A percentile compares a stretch with the other conserved stretches of the same genome.
Evolutionary conservation across 1,284 basidiomycete genomes (phyloP).

Genomic region (Inonotus hispidus): DNA sequence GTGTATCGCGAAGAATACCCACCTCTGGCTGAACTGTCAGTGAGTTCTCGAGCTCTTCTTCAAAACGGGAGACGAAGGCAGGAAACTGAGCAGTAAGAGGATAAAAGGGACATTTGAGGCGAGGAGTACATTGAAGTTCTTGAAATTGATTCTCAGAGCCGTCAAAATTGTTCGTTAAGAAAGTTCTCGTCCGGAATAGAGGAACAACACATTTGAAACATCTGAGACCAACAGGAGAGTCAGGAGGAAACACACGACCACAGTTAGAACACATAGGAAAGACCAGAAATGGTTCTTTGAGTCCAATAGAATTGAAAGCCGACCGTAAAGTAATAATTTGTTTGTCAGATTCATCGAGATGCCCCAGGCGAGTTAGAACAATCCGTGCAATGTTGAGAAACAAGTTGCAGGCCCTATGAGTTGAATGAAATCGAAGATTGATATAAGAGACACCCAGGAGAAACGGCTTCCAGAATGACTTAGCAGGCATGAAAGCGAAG

Average conservation of each 20-base stretch:
- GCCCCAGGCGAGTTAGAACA: neutral
- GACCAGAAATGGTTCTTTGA: neutral
- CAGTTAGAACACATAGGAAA: constrained; percentile 6
- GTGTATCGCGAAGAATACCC: neutral
- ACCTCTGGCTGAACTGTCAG: neutral
- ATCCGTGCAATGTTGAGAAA: neutral
- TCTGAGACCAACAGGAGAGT: neutral
- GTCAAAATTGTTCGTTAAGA: neutral
- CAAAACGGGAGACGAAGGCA: constrained; percentile 8
- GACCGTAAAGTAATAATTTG: neutral
- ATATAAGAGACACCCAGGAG: neutral
- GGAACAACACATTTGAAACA: neutral
- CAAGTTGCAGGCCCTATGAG: constrained; percentile 1
- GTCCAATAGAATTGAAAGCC: neutral
- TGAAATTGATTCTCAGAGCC: neutral
- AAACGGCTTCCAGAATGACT: neutral
- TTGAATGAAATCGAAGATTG: neutral
- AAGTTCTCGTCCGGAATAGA: neutral
- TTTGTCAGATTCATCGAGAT: neutral
- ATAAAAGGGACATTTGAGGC: constrained; percentile 1
- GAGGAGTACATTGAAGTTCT: neutral
- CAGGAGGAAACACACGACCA: neutral
- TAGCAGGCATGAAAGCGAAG: neutral
- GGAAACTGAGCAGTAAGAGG: constrained; percentile 6
- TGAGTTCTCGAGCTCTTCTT: constrained; percentile 4